These are phyloP conservation scores for Paralagenidium karlingii DNA, from an alignment of 352 stramenopile species.

Conservation along the genomic window DNA sequence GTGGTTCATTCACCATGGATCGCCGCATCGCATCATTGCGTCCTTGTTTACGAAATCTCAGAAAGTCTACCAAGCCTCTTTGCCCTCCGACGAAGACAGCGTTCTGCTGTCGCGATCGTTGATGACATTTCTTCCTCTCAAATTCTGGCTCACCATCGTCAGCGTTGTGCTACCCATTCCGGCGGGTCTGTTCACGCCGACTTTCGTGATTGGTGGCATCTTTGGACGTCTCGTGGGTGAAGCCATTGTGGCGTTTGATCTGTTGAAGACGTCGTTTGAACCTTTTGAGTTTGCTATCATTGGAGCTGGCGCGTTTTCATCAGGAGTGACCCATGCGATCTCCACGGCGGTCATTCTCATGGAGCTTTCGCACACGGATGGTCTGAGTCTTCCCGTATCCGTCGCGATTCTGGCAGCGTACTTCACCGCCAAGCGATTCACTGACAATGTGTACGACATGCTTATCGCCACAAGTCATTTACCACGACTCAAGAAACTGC, in stretches of 20 bases:
- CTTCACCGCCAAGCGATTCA: conserved; percentile 84
- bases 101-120: conserved; percentile 59
- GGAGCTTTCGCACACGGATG: conserved; percentile 83
- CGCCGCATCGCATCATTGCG: conserved; percentile 41
- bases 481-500: conserved; percentile 65
- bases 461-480: conserved; percentile 76
- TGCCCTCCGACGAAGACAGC: conserved; percentile 15
- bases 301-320: conserved; percentile 83
- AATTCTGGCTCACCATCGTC: conserved; percentile 61
- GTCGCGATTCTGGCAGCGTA: conserved; percentile 84
- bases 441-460: conserved; percentile 86
- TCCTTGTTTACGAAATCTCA: conserved; percentile 57
- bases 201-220: conserved; percentile 76
- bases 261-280: conserved; percentile 56
- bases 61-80: conserved; percentile 19
- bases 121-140: conserved; percentile 64
- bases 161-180: conserved; percentile 66
- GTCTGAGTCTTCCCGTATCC: conserved; percentile 76
- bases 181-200: conserved; percentile 69
- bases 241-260: conserved; percentile 43
- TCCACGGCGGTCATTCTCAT: conserved; percentile 91
- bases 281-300: conserved; percentile 91
- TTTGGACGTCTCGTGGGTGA: conserved; percentile 72
- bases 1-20: conserved; percentile 70
- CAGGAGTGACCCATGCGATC: conserved; percentile 86